Percentiles rank a stretch among this genome's conserved stretches.
phyloP scores from a whole-genome alignment of 352 stramenopile species.

The Bremia lactucae region DNA sequence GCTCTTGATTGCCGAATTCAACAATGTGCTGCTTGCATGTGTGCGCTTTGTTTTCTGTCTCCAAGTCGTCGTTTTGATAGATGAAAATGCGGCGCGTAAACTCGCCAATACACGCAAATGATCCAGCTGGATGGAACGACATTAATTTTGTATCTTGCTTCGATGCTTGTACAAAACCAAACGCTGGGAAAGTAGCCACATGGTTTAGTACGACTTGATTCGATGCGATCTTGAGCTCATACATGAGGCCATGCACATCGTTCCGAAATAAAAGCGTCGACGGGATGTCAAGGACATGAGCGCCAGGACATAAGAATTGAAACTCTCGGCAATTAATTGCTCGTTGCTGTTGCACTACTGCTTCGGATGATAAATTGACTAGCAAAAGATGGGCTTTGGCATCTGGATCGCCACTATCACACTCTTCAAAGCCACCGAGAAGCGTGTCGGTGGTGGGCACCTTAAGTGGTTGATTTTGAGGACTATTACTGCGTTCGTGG shows the following conservation, averaged over 20 bases:
- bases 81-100: constrained; percentile 71
- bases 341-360: constrained; percentile 31
- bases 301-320: constrained; percentile 41
- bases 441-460: constrained; percentile 67
- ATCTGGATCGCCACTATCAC: constrained; percentile 65
- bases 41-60: constrained; percentile 27
- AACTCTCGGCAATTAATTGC: constrained; percentile 63
- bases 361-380: constrained; percentile 28
- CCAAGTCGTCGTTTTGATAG: constrained; percentile 35
- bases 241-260: constrained; percentile 72
- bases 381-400: constrained; percentile 47
- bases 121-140: constrained; percentile 34
- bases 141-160: constrained; percentile 85
- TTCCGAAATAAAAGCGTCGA: constrained; percentile 63
- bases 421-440: constrained; percentile 71
- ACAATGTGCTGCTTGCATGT: constrained; percentile 57
- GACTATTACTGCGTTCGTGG: constrained; percentile 19
- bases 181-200: constrained; percentile 50
- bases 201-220: constrained; percentile 30
- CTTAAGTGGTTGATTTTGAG: constrained; percentile 28
- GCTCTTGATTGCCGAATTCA: constrained; percentile 51
- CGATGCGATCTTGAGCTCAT: constrained; percentile 21
- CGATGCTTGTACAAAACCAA: constrained; percentile 79
- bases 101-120: constrained; percentile 65
- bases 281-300: constrained; percentile 12